Base-by-base conservation (phyloP, 805 yeast species). In the Kluyveromyces lactis region DNA sequence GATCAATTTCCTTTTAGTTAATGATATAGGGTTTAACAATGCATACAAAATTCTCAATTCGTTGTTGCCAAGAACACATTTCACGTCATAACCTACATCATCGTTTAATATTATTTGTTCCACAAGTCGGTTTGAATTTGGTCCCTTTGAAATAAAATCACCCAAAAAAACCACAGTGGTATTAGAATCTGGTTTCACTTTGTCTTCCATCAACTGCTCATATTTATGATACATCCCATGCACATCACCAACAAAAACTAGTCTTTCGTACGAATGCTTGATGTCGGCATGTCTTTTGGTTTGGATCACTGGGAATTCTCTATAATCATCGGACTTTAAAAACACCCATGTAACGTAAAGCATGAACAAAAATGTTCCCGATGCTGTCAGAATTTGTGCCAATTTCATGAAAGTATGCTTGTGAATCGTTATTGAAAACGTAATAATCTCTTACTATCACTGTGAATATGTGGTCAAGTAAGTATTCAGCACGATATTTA, bases 11-110 rank as follows among this genome's bases (percentile, higher is more conserved):
- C 38, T 6, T 72, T 66, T 23, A 56, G 50, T 30, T 50, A 49
- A 37, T 12, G 31, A 30, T 15, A 47, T 40, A 77, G 60, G 18
- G 73, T 72, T 58, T 77, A 87, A 50, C 65, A 71, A 43, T 62
- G 74, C 18, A 40, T 77, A 70, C 47, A 89, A 54, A 9, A 82
- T 72, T 44, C 77, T 79, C 44, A 80, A 69, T 60, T 89, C 97
- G 59, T 90, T 96, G 64, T 89, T 89, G 0, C 97, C 97, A 42
- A 92, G 64, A 2, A 89, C 76, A 55, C 95, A 87, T 17, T 74
- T 64, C 26, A 79, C 67, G 15, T 84, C 79, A 51, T 60, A 79
- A 8, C 13, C 30, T 5, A 24, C 6, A 7, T 16, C 18, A 13
- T 24, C 30, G 21, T 26, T 34, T 15, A 34, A 13, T 4, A 34